A percentile compares a stretch with the other conserved stretches of the same genome.
These are phyloP conservation scores for Byssochlamys sp. DNA, from an alignment of 2,329 filamentous ascomycete genomes.

Conservation along the genomic window DNA sequence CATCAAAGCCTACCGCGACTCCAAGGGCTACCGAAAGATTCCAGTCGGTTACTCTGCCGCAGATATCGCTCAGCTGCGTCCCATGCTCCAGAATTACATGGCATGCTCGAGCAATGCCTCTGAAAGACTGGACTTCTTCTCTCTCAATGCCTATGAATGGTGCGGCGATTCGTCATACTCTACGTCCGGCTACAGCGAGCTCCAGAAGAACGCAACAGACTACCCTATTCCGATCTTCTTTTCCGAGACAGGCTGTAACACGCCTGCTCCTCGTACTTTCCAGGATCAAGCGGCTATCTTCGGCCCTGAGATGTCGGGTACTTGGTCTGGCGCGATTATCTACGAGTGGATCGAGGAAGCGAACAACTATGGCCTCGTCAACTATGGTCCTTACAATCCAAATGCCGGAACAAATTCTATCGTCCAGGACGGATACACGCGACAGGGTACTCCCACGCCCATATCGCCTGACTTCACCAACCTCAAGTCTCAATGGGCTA, in stretches of 20 bases:
- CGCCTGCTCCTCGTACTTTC: slow-evolving; percentile 34
- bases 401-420: slow-evolving; percentile 46
- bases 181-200: slow-evolving; percentile 58
- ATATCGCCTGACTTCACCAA: slow-evolving; percentile 69
- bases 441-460: slow-evolving; percentile 64
- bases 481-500: slow-evolving; percentile 66
- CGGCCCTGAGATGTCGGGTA: slow-evolving; percentile 59
- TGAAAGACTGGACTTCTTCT: slow-evolving; percentile 72
- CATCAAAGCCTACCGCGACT: slow-evolving; percentile 69
- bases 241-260: slow-evolving; percentile 78
- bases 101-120: slow-evolving; percentile 61
- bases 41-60: slow-evolving; percentile 81
- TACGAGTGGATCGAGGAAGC: slow-evolving; percentile 85
- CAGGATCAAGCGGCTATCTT: slow-evolving; percentile 68
- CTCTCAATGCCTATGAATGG: slow-evolving; percentile 78
- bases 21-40: slow-evolving; percentile 67
- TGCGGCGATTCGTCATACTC: slow-evolving; percentile 51
- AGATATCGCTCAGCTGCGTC: slow-evolving; percentile 62
- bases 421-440: slow-evolving; percentile 56
- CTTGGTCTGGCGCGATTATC: slow-evolving; percentile 67
- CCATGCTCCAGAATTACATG: slow-evolving; percentile 62
- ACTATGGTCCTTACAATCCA: slow-evolving; percentile 56
- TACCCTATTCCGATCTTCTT: slow-evolving; percentile 84
- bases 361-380: slow-evolving; percentile 73
- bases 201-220: slow-evolving; percentile 56